Conservation (phyloP, 495 filamentous ascomycete genomes). For the Wilcoxina mikolae region DNA sequence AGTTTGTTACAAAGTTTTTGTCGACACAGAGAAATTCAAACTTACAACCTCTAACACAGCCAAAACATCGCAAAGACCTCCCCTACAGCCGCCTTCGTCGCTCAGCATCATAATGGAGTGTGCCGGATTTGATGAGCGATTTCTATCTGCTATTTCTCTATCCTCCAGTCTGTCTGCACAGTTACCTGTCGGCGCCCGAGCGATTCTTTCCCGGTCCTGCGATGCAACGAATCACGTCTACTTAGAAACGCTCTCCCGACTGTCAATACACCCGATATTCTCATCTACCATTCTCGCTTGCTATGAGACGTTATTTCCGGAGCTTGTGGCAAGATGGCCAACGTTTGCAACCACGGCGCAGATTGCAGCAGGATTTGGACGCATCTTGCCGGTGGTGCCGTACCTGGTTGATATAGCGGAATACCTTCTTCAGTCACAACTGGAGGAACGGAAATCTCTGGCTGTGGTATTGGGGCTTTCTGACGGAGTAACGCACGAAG, state of each 20-base stretch:
- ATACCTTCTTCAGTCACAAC: conserved; percentile 9
- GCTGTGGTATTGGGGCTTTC: background rate
- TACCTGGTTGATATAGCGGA: conserved; percentile 23
- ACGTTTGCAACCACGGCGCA: conserved; percentile 11
- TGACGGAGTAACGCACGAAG: background rate
- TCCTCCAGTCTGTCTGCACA: background rate
- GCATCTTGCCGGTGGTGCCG: conserved; percentile 20
- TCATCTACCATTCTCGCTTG: conserved; percentile 16
- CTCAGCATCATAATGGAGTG: conserved; percentile 5
- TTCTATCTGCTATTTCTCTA: background rate
- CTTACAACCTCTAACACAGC: background rate
- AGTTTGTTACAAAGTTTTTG: background rate
- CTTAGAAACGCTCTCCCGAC: conserved; percentile 22
- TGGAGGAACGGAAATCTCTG: background rate
- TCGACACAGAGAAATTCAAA: background rate
- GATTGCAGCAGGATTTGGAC: conserved; percentile 20
- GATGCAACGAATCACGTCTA: conserved; percentile 15
- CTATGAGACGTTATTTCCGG: conserved; percentile 25
- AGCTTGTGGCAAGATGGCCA: conserved; percentile 24
- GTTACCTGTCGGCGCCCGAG: background rate
- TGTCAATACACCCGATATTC: conserved; percentile 20
- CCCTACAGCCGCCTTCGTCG: background rate
- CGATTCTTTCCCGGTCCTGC: conserved; percentile 11
- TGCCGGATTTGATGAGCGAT: conserved; percentile 2
- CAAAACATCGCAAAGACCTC: background rate